These are phyloP conservation scores for Pestalotiopsis fici DNA, from an alignment of 2,329 filamentous ascomycete genomes.

Conservation along the genomic window DNA sequence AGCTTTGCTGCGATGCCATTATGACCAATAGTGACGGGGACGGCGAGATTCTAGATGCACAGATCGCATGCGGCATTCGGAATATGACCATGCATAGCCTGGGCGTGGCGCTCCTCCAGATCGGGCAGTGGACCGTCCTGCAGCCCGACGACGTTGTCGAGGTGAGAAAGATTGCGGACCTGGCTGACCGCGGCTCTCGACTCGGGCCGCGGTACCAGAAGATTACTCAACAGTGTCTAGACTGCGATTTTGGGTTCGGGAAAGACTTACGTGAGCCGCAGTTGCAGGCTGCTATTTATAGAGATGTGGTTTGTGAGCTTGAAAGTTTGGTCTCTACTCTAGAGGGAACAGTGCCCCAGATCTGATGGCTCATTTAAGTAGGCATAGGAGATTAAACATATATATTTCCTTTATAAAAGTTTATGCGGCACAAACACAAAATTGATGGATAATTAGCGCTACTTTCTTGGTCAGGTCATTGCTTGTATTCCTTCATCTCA, in stretches of 20 bases:
- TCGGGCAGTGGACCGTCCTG: slow-evolving; percentile 21
- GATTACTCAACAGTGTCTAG: slow-evolving; percentile 23
- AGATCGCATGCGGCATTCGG: slow-evolving; percentile 18
- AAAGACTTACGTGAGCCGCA: slow-evolving; percentile 15
- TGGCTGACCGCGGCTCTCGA: slow-evolving; percentile 9
- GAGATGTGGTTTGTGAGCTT: slow-evolving; percentile 17
- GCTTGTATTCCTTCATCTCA: background rate
- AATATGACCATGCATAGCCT: slow-evolving; percentile 27
- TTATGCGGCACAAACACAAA: background rate
- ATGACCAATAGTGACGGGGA: background rate
- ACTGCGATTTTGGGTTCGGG: slow-evolving; percentile 25
- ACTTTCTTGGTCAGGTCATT: background rate
- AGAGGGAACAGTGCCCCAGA: background rate
- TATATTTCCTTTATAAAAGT: background rate
- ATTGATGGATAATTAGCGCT: background rate
- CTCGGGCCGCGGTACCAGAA: slow-evolving; percentile 21
- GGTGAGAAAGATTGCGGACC: slow-evolving; percentile 18
- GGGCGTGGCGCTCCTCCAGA: slow-evolving; percentile 27
- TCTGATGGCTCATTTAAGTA: background rate
- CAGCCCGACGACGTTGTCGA: slow-evolving; percentile 20
- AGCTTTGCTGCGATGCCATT: background rate
- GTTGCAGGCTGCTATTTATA: slow-evolving; percentile 19
- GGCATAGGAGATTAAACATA: background rate
- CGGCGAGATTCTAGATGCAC: slow-evolving; percentile 10
- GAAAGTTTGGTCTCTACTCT: slow-evolving; percentile 5